Evolutionary conservation across 305 asterid species (phyloP).

Genomic region (Fraxinus paxiana): DNA sequence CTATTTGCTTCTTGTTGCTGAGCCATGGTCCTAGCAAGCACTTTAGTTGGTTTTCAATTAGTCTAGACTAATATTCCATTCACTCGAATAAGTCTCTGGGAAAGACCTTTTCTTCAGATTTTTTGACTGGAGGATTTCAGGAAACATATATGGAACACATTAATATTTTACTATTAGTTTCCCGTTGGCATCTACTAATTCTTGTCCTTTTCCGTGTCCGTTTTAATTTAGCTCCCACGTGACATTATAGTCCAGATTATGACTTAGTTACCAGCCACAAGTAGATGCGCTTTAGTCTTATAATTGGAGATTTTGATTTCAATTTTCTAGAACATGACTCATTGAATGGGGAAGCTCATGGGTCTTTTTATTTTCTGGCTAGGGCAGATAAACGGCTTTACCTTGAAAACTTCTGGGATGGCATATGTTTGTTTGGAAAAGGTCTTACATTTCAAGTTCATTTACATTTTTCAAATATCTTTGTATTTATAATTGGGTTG

Average conservation of each 20-base stretch:
- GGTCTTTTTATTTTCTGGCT: neutral
- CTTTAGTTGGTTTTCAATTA: neutral
- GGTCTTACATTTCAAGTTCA: neutral
- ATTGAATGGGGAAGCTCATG: neutral
- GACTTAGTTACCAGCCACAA: neutral
- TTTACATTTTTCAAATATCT: neutral
- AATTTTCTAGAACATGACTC: neutral
- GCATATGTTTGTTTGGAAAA: slow-evolving; percentile 9
- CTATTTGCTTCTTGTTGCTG: neutral
- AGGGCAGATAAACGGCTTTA: neutral
- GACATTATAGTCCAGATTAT: neutral
- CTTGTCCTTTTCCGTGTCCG: neutral
- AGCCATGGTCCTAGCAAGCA: neutral
- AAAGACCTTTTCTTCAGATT: neutral
- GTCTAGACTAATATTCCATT: neutral
- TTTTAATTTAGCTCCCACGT: neutral
- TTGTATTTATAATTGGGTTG: neutral
- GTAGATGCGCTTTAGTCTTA: neutral
- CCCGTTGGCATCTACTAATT: neutral
- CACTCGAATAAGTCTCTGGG: neutral
- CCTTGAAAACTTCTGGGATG: neutral
- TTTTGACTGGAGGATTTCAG: neutral
- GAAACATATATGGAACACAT: neutral
- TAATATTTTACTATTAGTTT: neutral
- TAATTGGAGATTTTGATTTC: neutral